Conservation (phyloP, 805 yeast genomes). For the Scheffersomyces coipomensis region DNA sequence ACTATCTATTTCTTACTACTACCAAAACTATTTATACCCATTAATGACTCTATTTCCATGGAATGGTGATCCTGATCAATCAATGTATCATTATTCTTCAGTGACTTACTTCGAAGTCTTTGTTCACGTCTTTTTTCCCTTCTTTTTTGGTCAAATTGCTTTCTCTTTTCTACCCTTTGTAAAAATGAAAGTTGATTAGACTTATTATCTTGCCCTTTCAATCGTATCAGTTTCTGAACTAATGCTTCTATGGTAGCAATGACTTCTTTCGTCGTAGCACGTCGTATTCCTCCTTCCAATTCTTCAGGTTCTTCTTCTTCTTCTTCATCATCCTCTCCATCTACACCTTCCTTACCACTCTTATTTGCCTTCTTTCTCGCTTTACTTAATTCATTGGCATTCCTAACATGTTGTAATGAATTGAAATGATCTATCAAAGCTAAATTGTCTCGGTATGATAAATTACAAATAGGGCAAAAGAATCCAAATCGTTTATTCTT, state of each 20-base stretch:
- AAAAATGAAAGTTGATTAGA: conserved; percentile 27
- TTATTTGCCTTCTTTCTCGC: conserved; percentile 2
- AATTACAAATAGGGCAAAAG: conserved; percentile 74
- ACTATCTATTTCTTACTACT: conserved; percentile 37
- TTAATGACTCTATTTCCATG: conserved; percentile 32
- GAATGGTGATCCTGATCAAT: conserved; percentile 6
- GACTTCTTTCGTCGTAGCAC: conserved; percentile 36
- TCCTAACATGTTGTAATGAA: conserved; percentile 61
- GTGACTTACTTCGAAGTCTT: conserved; percentile 9
- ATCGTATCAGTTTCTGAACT: conserved; percentile 16
- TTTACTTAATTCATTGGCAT: conserved; percentile 17
- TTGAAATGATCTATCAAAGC: conserved; percentile 83
- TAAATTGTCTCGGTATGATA: conserved; percentile 79
- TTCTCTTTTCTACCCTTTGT: conserved; percentile 40
- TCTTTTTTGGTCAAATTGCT: conserved; percentile 35
- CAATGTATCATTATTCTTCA: conserved; percentile 12
- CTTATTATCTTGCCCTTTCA: conserved; percentile 4
- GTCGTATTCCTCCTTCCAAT: conserved; percentile 33
- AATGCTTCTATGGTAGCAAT: conserved; percentile 24
- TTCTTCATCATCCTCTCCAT: conserved; percentile 6
- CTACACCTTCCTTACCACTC: conserved; percentile 3
- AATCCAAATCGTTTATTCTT: conserved; percentile 74
- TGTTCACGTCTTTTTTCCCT: conserved; percentile 24
- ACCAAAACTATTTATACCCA: conserved; percentile 65
- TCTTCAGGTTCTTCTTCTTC: conserved; percentile 13